Conservation (phyloP, 2,329 filamentous ascomycete species). For the Volutella citrinella region DNA sequence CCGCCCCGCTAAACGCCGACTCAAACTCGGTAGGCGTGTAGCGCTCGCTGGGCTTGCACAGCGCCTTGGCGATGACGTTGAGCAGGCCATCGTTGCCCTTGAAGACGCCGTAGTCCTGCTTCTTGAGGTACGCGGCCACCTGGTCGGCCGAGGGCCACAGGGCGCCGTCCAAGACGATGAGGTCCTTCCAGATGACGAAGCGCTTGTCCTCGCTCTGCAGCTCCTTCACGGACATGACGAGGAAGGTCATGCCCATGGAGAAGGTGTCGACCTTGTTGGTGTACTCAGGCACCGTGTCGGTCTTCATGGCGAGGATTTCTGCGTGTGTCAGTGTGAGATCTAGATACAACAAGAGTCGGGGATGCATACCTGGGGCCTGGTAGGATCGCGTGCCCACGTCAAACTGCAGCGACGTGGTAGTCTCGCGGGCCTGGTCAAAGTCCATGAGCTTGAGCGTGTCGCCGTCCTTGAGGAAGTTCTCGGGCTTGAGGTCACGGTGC, state of each 20-base stretch:
- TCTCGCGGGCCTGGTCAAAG: slow-evolving; percentile 8
- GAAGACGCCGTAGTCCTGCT: slow-evolving; percentile 5
- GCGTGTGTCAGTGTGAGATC: background rate
- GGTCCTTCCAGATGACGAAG: slow-evolving; percentile 11
- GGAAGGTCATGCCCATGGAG: slow-evolving; percentile 5
- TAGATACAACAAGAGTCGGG: accelerated
- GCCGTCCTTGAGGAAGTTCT: slow-evolving; percentile 12
- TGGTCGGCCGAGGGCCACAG: background rate
- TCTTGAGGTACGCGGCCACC: background rate
- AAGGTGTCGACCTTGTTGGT: slow-evolving; percentile 7
- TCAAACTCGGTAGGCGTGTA: slow-evolving; percentile 6
- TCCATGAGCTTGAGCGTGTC: slow-evolving; percentile 12
- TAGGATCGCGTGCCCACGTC: slow-evolving; percentile 10
- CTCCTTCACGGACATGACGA: slow-evolving; percentile 6
- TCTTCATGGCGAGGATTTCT: slow-evolving; percentile 11
- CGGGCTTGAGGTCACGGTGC: slow-evolving; percentile 10
- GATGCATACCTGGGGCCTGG: slow-evolving; percentile 6
- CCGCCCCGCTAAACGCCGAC: slow-evolving; percentile 4
- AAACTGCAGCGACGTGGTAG: slow-evolving; percentile 1
- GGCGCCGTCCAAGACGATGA: slow-evolving; percentile 4
- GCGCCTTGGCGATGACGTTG: slow-evolving; percentile 7
- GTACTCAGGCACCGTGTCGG: slow-evolving; percentile 3
- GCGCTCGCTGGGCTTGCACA: slow-evolving; percentile 6
- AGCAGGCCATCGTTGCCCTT: slow-evolving; percentile 7
- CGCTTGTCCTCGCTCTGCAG: slow-evolving; percentile 1